Evolutionary conservation across 192 early-diverging fungal genomes (phyloP), one percentile per base, ranked within the genome.

Genomic region (Linnemannia hyalina): DNA sequence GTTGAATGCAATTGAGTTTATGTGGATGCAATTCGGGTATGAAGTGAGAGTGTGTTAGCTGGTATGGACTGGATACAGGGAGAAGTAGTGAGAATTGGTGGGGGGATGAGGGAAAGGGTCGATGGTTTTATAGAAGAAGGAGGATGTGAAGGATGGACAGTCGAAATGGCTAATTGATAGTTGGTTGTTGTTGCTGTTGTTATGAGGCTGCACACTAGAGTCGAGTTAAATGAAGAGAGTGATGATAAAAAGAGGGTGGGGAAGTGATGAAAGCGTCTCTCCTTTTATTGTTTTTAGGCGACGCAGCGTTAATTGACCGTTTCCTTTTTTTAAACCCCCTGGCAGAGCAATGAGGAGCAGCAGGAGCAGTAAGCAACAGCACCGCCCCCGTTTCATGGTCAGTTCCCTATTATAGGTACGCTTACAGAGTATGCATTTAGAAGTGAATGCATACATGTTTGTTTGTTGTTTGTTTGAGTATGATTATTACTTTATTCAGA

Each of bases 201-300:
- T 63, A 10, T 65, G 10, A 18, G 32, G 26, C 60, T 26, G 11
- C n/a, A 26, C 16, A 3, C 9, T 15, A 26, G 60, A 65, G 60
- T 16, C 32, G 60, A 65, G 60, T 65, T 65, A 65, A 65, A 65
- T 32, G 60, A 65, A 65, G 60, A 29, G 29, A 65, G 26, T 26
- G 26, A 65, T 26, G 26, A 32, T 32, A 10, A 63, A 65, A 65
- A 65, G 60, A 65, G 29, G 29, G 60, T 26, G 7, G 55, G n/a
- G n/a, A 29, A 52, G 49, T 52, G 11, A 65, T 29, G 60, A 65
- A 65, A 32, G 60, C 29, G 13, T 26, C 60, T 29, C 26, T 29
- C 60, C 29, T 65, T 65, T 65, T 65, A 65, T 65, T 32, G 60
- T 65, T 65, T 65, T 65, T 65, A 57, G 26, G 60, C 29, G 13